A percentile compares a stretch with the other conserved stretches of the same genome.
Conservation (phyloP, 164 flowering plant species). For the Tetracentron sinense region DNA sequence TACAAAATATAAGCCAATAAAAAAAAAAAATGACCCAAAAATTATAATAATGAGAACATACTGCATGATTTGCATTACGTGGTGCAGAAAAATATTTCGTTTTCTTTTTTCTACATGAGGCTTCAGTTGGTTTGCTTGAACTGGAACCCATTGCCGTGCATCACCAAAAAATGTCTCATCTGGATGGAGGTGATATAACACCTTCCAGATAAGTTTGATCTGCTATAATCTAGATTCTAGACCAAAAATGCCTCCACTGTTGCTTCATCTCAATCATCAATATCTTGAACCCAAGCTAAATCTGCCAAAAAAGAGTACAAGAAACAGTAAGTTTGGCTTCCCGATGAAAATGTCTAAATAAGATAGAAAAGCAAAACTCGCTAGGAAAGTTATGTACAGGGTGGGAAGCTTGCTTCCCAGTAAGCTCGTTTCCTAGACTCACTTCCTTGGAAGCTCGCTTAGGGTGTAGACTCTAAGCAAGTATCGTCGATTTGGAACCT, state of each 20-base stretch:
- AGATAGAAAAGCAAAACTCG: no score
- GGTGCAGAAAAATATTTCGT: background rate
- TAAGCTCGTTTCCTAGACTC: no score
- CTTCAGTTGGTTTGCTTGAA: background rate
- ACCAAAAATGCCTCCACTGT: background rate
- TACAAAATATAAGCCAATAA: conserved; percentile 11
- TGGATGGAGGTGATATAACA: background rate
- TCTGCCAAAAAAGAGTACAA: conserved; percentile 35
- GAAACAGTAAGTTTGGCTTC: background rate
- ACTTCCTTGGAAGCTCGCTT: no score
- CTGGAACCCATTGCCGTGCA: background rate
- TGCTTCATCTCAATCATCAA: conserved; percentile 46
- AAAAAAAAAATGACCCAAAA: background rate
- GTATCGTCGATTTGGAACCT: no score
- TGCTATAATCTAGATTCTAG: background rate
- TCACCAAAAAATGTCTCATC: background rate
- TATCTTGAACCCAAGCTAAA: conserved; percentile 77
- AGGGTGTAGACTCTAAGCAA: no score
- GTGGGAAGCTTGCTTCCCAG: no score
- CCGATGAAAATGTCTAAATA: background rate
- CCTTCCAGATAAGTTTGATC: background rate
- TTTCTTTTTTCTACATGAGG: background rate
- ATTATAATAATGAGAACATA: background rate
- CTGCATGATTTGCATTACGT: background rate
- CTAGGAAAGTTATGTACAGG: no score